Evolutionary conservation across 2,329 filamentous ascomycete genomes (phyloP), one percentile per base, ranked within the genome.

Genomic region (Colletotrichum neosansevieriae): DNA sequence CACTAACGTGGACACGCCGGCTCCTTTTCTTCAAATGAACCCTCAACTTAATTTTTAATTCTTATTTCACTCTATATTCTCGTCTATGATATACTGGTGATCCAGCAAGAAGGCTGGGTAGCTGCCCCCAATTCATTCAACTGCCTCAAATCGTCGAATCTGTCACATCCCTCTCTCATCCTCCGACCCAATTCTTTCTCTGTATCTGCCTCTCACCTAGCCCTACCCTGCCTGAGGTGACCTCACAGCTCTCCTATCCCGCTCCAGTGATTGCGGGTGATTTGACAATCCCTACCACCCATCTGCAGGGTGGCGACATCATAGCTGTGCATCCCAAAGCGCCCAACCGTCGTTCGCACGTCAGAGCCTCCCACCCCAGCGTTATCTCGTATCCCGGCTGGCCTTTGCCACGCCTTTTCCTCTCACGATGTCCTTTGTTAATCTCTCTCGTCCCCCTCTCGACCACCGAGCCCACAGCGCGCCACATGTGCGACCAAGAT

Each of bases 401-500:
- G 13, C n/a, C 24, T 29, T 40, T 34, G 38, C 53, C 53, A 64
- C 60, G 45, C 38, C 45, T 24, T 59, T 40, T 24, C n/a, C 38
- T 24, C 13, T 58, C 67, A 58, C 63, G 19, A 69, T 69, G 67
- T 63, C 67, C 17, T 70, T 70, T 58, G 64, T 64, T 12, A 70
- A 64, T 3, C 59, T 70, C 24, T 64, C 68, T 21, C 64, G 65
- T 9, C 58, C 65, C 40, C 58, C 59, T 40, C 68, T 64, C 53
- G 58, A 70, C 36, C 49, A 70, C 29, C 38, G 38, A 59, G 32
- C 61, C 13, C 58, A 54, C 32, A 65, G 65, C 36, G 47, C 71
- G 9, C 45, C 70, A 13, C 75, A 77, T 29, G 70, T 70, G 40
- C 82, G 85, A 17, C 85, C 85, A 36, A 78, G 75, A 50, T 87